A percentile compares a stretch with the other conserved stretches of the same genome.
phyloP scores from a whole-genome alignment of 2,329 filamentous ascomycete genomes.

The Diaporthe ampelina region DNA sequence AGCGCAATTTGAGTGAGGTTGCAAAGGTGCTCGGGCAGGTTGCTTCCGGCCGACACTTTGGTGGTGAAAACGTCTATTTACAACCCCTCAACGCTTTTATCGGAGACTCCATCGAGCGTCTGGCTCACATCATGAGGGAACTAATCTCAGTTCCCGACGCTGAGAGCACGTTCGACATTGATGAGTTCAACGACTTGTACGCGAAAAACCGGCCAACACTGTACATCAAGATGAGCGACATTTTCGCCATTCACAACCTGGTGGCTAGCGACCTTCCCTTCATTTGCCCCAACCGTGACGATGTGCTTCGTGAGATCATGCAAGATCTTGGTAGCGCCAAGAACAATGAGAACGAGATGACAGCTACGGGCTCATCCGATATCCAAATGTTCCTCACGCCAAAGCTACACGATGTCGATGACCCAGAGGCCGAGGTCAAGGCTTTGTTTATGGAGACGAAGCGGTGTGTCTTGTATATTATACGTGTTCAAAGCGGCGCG shows the following conservation, averaged over 20 bases:
- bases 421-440: constrained; percentile 93
- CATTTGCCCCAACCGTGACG: constrained; percentile 85
- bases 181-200: constrained; percentile 98
- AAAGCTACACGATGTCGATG: constrained; percentile 89
- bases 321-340: constrained; percentile 96
- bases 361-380: constrained; percentile 86
- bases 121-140: constrained; percentile 81
- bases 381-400: constrained; percentile 92
- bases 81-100: constrained; percentile 96
- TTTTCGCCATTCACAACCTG: constrained; percentile 95
- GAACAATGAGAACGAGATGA: constrained; percentile 94
- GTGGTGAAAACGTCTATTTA: constrained; percentile 93
- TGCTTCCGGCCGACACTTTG: constrained; percentile 89
- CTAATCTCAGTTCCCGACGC: constrained; percentile 88
- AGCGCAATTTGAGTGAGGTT: constrained; percentile 91
- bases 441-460: constrained; percentile 98
- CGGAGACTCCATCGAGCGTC: constrained; percentile 83
- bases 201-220: constrained; percentile 95
- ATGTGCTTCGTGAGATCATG: constrained; percentile 90
- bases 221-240: constrained; percentile 99
- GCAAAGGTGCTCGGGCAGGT: constrained; percentile 93
- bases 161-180: constrained; percentile 95
- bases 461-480: constrained; percentile 96
- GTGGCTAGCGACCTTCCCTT: constrained; percentile 82
- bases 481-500: constrained; percentile 90